Evolutionary conservation across 2,329 filamentous ascomycete species (phyloP).

Genomic region (Penicillium italicum): DNA sequence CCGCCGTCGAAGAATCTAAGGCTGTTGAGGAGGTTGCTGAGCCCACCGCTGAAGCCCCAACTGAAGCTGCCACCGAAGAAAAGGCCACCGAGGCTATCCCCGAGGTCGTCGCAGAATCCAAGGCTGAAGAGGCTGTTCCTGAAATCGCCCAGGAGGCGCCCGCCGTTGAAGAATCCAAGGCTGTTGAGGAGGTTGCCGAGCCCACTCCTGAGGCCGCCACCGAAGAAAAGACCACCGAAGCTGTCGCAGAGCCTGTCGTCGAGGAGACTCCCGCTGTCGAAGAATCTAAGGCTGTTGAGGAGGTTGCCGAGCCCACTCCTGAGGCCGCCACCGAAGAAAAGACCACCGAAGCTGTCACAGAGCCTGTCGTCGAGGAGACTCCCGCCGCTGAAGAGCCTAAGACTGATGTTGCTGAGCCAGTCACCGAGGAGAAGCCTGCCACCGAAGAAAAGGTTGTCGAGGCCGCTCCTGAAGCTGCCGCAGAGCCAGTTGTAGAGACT

Average conservation of each 20-base stretch:
- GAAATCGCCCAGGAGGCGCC: constrained; percentile 8
- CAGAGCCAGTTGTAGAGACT: too few relatives aligned
- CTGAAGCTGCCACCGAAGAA: too few relatives aligned
- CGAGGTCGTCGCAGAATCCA: too few relatives aligned
- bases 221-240: background rate
- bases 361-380: constrained; percentile 7
- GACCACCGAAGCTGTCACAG: background rate
- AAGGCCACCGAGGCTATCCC: too few relatives aligned
- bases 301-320: background rate
- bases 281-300: background rate
- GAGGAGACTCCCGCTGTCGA: constrained; percentile 12
- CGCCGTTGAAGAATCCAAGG: constrained; percentile 1
- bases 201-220: background rate
- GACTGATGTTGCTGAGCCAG: background rate
- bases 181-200: background rate
- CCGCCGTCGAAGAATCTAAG: background rate
- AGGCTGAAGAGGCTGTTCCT: background rate
- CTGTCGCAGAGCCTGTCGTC: constrained; percentile 2
- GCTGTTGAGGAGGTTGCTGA: background rate
- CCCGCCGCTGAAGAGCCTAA: constrained; percentile 5
- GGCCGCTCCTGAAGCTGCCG: background rate
- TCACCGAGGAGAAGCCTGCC: background rate
- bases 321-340: constrained; percentile 3
- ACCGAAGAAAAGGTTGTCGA: too few relatives aligned
- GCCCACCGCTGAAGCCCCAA: constrained; percentile 4